Evolutionary conservation across 306 rosid species (phyloP), one percentile per base, ranked within the genome.

Genomic region (Sechiopsis laciniata): DNA sequence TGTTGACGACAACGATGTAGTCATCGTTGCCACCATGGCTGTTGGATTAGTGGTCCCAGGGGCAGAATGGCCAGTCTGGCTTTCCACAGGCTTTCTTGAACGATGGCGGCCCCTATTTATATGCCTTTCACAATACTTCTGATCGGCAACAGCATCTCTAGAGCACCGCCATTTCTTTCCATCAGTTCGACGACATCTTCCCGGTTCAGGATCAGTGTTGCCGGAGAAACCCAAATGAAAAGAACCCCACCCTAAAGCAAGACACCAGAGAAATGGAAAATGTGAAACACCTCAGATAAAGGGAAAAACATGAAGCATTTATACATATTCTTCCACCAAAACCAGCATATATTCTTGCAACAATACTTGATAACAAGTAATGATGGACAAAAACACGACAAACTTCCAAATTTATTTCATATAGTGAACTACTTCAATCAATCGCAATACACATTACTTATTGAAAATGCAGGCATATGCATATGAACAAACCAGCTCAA

Each of bases 81-180:
- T 83, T 85, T 85, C 89, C 89, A 85, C 89, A 85, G 83, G 89
- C 89, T 83, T 85, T 83, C 89, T 85, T 85, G 89, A 86, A 86
- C 87, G 87, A 79, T 83, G 87, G 79, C 87, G 87, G 80, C 89
- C 89, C 76, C 87, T 75, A 80, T 86, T 83, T n/a, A 86, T 81
- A 61, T 83, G 89, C 74, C 87, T 78, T 68, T 86, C 87, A 66
- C 89, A 86, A 77, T 86, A 86, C 78, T 85, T 85, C 80, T 85
- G 87, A 53, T 85, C 89, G 10, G 75, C 80, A 68, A 86, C 85
- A 11, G 87, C 87, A 66, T 86, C 89, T 79, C 85, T 85, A 6
- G 89, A 80, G 83, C 89, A 85, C 75, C 89, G 85, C 89, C 89
- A 86, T 60, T 86, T 86, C 82, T 86, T 81, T 74, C 89, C 89